Conservation (phyloP, 2,329 filamentous ascomycete species). For the Cladophialophora exuberans region DNA sequence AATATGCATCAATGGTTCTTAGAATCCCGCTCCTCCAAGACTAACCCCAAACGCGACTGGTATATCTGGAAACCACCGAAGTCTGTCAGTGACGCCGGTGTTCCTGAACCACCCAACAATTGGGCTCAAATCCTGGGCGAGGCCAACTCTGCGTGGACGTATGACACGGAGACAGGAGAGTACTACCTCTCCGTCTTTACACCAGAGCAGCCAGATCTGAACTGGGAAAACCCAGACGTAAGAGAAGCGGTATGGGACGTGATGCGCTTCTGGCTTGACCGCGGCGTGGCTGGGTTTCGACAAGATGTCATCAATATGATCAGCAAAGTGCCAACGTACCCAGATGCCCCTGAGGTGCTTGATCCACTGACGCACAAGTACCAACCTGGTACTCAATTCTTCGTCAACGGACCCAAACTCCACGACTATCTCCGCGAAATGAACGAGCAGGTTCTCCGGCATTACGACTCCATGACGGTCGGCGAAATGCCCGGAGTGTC, state of each 20-base stretch:
- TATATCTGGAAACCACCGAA: slow-evolving; percentile 62
- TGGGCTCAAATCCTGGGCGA: slow-evolving; percentile 55
- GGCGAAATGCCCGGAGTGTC: slow-evolving; percentile 45
- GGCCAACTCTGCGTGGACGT: slow-evolving; percentile 56
- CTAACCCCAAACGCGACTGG: slow-evolving; percentile 70
- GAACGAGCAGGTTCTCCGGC: slow-evolving; percentile 38
- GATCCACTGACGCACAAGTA: slow-evolving; percentile 46
- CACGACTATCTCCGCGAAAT: slow-evolving; percentile 46
- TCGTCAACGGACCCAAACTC: slow-evolving; percentile 40
- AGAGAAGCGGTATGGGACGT: slow-evolving; percentile 71
- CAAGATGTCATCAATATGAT: slow-evolving; percentile 76
- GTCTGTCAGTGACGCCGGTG: slow-evolving; percentile 57
- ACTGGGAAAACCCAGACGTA: slow-evolving; percentile 74
- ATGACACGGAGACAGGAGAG: slow-evolving; percentile 71
- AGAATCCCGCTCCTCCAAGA: slow-evolving; percentile 63
- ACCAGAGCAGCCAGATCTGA: slow-evolving; percentile 78
- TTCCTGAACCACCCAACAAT: slow-evolving; percentile 73
- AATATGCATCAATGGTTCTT: slow-evolving; percentile 64
- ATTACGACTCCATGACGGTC: slow-evolving; percentile 46
- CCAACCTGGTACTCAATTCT: slow-evolving; percentile 51
- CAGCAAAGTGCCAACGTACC: slow-evolving; percentile 63
- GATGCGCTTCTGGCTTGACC: slow-evolving; percentile 78
- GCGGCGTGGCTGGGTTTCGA: slow-evolving; percentile 74
- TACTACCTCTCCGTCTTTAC: slow-evolving; percentile 80
- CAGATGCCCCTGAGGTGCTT: slow-evolving; percentile 45